Percentiles rank a stretch among this genome's conserved stretches.
Conservation (phyloP, 257 asterid species). For the Nicotiana noctiflora region DNA sequence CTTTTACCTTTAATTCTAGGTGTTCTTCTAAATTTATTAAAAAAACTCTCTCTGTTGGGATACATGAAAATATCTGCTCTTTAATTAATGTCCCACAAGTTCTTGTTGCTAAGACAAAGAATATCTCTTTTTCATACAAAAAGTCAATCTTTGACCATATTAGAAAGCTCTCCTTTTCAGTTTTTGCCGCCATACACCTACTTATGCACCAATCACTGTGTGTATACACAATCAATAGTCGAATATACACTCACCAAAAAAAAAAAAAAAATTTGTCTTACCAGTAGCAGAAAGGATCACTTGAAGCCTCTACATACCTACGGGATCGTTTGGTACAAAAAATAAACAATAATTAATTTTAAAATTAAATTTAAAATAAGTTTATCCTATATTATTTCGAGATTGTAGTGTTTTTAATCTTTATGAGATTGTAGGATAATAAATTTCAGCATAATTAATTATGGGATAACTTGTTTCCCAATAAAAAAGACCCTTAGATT, state of each 20-base stretch:
- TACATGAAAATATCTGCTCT: background rate
- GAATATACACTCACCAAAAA: too few relatives aligned
- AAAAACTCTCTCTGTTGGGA: background rate
- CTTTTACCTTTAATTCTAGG: constrained; percentile 3
- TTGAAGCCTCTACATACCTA: too few relatives aligned
- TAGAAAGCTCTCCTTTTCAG: background rate
- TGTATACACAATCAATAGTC: background rate
- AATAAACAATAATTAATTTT: too few relatives aligned
- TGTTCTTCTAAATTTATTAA: background rate
- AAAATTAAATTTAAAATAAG: too few relatives aligned
- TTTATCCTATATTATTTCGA: too few relatives aligned
- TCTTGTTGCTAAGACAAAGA: background rate
- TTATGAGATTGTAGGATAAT: accelerated
- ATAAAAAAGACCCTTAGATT: too few relatives aligned
- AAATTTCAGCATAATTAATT: too few relatives aligned
- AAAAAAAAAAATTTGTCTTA: too few relatives aligned
- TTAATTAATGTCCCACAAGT: constrained; percentile 7
- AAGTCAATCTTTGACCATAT: constrained; percentile 8
- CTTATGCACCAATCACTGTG: background rate
- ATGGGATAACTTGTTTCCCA: too few relatives aligned
- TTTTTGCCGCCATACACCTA: constrained; percentile 7
- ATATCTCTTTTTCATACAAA: background rate
- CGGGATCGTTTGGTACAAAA: too few relatives aligned
- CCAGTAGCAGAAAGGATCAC: too few relatives aligned
- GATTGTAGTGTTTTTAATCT: too few relatives aligned